phyloP scores from a whole-genome alignment of 129 eudicot genomes.

The Apium graveolens region DNA sequence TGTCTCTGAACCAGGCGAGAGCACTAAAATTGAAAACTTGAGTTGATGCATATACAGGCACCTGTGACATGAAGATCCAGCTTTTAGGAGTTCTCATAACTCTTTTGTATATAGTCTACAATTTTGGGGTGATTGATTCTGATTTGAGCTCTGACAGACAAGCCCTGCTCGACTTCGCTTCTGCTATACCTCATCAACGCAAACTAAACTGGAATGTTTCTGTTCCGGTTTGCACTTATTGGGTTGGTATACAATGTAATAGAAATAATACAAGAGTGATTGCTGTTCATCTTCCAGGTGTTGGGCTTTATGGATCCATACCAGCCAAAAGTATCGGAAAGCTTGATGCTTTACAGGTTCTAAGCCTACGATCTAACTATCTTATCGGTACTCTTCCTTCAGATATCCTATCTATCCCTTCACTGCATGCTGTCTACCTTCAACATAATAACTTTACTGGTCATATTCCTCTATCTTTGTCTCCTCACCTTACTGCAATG shows the following conservation, averaged over 20 bases:
- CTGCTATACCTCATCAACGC: conserved; percentile 59
- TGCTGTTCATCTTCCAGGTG: conserved; percentile 75
- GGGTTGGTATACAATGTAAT: conserved; percentile 79
- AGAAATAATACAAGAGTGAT: conserved; percentile 50
- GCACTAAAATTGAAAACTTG: conserved; percentile 7
- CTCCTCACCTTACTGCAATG: conserved; percentile 42
- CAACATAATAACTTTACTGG: conserved; percentile 72
- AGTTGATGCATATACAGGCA: conserved; percentile 15
- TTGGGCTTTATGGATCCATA: conserved; percentile 72
- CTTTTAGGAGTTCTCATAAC: conserved; percentile 12
- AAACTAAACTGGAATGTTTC: conserved; percentile 69
- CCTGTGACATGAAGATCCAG: conserved; percentile 28
- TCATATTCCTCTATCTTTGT: conserved; percentile 30
- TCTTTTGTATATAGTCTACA: conserved; percentile 25
- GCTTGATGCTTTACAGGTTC: conserved; percentile 51
- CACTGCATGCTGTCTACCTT: conserved; percentile 60
- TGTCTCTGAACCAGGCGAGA: conserved; percentile 26
- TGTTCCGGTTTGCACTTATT: conserved; percentile 49
- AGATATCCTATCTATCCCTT: conserved; percentile 61
- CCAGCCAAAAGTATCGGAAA: conserved; percentile 59
- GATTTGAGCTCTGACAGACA: conserved; percentile 55
- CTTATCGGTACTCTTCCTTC: conserved; percentile 64
- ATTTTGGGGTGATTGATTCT: conserved; percentile 24
- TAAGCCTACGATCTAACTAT: conserved; percentile 70
- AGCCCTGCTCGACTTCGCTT: conserved; percentile 70